Evolutionary conservation across 768 basidiomycete genomes (phyloP).

Genomic region (Pleurotus salmoneostramineus): DNA sequence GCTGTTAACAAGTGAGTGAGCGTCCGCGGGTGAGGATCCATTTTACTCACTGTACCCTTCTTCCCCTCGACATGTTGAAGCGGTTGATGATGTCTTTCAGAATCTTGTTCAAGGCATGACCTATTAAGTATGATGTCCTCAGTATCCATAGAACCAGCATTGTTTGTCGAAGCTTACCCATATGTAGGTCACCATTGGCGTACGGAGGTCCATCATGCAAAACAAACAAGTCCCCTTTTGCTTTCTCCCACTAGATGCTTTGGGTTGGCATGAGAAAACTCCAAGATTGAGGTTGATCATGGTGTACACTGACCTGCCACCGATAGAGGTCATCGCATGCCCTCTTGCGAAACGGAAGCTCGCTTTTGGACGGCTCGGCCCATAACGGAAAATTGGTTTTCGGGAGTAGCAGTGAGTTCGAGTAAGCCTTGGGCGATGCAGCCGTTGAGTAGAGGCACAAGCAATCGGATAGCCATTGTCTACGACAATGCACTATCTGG

Average conservation of each 20-base stretch:
- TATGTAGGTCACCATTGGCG: slow-evolving; percentile 94
- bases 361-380: slow-evolving; percentile 59
- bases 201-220: slow-evolving; percentile 97
- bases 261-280: slow-evolving; percentile 1
- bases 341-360: slow-evolving; percentile 50
- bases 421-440: slow-evolving; percentile 31
- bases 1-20: slow-evolving; percentile 38
- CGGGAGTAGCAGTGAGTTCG: slow-evolving; percentile 72
- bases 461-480: neutral
- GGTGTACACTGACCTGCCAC: slow-evolving; percentile 58
- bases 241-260: slow-evolving; percentile 54
- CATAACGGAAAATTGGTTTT: slow-evolving; percentile 78
- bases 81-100: slow-evolving; percentile 95
- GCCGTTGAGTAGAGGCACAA: neutral
- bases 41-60: slow-evolving; percentile 70
- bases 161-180: slow-evolving; percentile 51
- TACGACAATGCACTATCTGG: neutral
- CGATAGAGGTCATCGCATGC: slow-evolving; percentile 75
- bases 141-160: neutral
- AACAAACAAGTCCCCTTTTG: slow-evolving; percentile 68
- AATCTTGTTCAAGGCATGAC: slow-evolving; percentile 95
- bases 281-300: neutral
- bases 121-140: slow-evolving; percentile 31
- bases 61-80: slow-evolving; percentile 75
- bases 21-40: neutral